Evolutionary conservation across 768 basidiomycete genomes (phyloP).

Genomic region (Dentipellis sp.): DNA sequence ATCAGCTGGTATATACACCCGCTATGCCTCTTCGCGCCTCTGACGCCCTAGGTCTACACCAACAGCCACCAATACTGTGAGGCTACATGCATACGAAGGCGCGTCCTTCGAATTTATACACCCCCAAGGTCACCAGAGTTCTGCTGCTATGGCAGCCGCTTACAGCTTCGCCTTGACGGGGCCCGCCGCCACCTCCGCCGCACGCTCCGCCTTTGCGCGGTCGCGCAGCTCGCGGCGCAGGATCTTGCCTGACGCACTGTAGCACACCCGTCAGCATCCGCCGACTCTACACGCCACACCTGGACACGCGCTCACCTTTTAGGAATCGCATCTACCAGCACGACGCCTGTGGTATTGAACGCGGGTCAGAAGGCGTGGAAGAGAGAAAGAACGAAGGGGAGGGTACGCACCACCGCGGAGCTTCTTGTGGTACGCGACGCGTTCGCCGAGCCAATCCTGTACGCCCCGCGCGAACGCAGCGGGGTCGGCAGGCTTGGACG

Average conservation of each 20-base stretch:
- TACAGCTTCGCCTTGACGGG: conserved; percentile 6
- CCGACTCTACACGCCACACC: too few species aligned
- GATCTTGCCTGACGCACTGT: conserved; percentile 82
- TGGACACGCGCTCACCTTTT: conserved; percentile 41
- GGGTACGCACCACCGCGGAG: conserved; percentile 49
- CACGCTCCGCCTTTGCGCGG: conserved; percentile 45
- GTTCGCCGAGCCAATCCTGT: conserved; percentile 56
- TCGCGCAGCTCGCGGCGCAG: conserved; percentile 69
- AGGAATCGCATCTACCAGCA: conserved; percentile 53
- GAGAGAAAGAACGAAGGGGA: not conserved
- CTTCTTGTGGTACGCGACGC: conserved; percentile 68
- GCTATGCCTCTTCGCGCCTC: too few species aligned
- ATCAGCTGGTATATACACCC: too few species aligned
- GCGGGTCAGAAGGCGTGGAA: too few species aligned
- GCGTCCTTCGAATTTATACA: too few species aligned
- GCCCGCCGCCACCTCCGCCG: not conserved
- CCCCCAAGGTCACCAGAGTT: not conserved
- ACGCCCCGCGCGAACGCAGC: conserved; percentile 37
- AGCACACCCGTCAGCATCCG: not conserved
- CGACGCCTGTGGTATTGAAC: conserved; percentile 22
- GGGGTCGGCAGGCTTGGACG: conserved; percentile 25
- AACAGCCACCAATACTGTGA: too few species aligned
- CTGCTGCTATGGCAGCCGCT: not conserved
- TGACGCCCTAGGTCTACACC: too few species aligned
- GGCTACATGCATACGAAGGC: too few species aligned